Percentiles rank a stretch among this genome's conserved stretches.
Evolutionary conservation across 202 grass and related monocot genomes (phyloP).

Genomic region (Bolboschoenoplectus hybrid): DNA sequence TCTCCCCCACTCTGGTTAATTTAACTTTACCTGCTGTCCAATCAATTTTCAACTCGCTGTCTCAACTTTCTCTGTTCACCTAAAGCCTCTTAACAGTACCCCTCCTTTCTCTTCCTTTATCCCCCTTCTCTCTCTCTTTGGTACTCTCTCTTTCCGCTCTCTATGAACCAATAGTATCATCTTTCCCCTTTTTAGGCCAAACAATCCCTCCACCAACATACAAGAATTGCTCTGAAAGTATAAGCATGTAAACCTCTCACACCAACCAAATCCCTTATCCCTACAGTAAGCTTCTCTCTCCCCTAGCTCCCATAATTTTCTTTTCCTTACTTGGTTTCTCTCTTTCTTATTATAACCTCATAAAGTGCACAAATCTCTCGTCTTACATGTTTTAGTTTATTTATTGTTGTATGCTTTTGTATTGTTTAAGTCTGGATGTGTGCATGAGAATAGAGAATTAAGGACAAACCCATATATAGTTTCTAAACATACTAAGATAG

Average conservation of each 20-base stretch:
- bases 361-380: neutral
- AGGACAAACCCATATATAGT: neutral
- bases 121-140: constrained; percentile 24
- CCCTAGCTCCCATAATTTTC: neutral
- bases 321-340: neutral
- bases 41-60: constrained; percentile 66
- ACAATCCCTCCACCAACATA: constrained; percentile 51
- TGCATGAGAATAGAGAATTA: neutral
- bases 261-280: constrained; percentile 19
- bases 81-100: constrained; percentile 51
- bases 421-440: neutral
- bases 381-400: neutral
- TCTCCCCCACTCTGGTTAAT: constrained; percentile 41
- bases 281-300: constrained; percentile 34
- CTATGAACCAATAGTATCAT: constrained; percentile 43
- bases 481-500: constrained; percentile 22
- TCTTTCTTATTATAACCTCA: neutral
- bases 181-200: constrained; percentile 87
- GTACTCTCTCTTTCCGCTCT: constrained; percentile 50
- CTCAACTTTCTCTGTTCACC: constrained; percentile 47
- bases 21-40: constrained; percentile 59
- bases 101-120: constrained; percentile 13
- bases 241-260: constrained; percentile 51
- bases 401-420: constrained; percentile 11
- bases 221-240: constrained; percentile 50